These are phyloP conservation scores for Pseudogymnoascus sp. DNA, from an alignment of 2,329 filamentous ascomycete genomes.

Conservation along the genomic window DNA sequence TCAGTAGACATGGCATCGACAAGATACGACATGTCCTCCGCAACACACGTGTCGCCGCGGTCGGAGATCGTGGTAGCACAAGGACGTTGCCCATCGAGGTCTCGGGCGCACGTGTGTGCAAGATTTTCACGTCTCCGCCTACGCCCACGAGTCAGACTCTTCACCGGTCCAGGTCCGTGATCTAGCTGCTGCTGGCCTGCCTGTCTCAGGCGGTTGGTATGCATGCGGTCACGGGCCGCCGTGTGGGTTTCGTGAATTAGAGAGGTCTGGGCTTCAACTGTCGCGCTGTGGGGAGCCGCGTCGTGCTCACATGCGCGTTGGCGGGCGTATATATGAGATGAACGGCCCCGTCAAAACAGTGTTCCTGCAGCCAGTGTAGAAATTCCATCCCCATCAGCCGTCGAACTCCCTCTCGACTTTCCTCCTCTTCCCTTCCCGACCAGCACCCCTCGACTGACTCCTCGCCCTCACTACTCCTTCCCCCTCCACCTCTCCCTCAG, in stretches of 20 bases:
- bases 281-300: neutral
- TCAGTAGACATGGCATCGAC: neutral
- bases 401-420: neutral
- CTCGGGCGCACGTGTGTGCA: conserved; percentile 1
- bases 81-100: neutral
- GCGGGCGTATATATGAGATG: neutral
- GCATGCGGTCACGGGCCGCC: neutral
- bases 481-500: conserved; percentile 40
- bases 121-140: neutral
- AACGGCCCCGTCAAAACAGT: neutral
- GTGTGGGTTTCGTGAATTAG: neutral
- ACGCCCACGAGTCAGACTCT: neutral
- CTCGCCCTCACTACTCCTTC: neutral
- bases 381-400: neutral
- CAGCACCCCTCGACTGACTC: neutral
- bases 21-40: neutral
- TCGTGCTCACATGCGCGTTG: neutral
- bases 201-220: neutral
- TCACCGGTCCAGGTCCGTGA: neutral
- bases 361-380: neutral
- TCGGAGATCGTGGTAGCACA: conserved; percentile 1
- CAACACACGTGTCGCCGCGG: neutral
- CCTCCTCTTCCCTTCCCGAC: neutral
- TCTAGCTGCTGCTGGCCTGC: neutral
- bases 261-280: neutral